Conservation (phyloP, 495 filamentous ascomycete species). For the Talaromyces ruber region DNA sequence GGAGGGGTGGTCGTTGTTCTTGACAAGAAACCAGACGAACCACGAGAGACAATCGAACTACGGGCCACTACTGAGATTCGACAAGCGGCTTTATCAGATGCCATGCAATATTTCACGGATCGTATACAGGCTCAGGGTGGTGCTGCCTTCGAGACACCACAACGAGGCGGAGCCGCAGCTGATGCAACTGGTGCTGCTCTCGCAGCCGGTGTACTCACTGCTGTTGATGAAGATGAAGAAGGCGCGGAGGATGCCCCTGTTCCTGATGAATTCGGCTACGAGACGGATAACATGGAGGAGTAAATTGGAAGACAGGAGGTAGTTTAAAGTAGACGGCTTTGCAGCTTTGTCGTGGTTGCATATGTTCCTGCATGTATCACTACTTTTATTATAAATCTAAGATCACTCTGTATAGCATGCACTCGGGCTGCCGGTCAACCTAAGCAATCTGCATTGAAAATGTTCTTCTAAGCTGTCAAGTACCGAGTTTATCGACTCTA, state of each 20-base stretch:
- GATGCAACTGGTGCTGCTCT: constrained; percentile 52
- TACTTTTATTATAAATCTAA: constrained; percentile 12
- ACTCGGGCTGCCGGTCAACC: too few relatives aligned
- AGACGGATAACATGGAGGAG: constrained; percentile 63
- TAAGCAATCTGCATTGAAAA: background rate
- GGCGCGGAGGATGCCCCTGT: constrained; percentile 72
- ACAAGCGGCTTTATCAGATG: constrained; percentile 40
- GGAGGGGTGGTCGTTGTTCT: constrained; percentile 84
- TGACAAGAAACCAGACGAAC: constrained; percentile 74
- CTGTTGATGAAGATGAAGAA: constrained; percentile 78
- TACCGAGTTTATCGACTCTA: background rate
- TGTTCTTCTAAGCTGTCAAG: background rate
- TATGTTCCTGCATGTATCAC: constrained; percentile 34
- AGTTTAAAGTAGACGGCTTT: background rate
- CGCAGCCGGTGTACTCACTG: constrained; percentile 71
- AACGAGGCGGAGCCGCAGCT: constrained; percentile 27
- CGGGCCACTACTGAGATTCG: constrained; percentile 74
- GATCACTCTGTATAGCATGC: constrained; percentile 1
- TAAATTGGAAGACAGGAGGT: constrained; percentile 17
- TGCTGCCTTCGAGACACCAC: constrained; percentile 26
- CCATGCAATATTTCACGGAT: constrained; percentile 27
- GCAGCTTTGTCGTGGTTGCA: constrained; percentile 7
- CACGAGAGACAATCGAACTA: constrained; percentile 73
- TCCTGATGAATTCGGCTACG: constrained; percentile 80
- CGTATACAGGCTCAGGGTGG: constrained; percentile 30